Evolutionary conservation across 164 flowering plant species (phyloP).

Genomic region (Stephania yunnanensis): DNA sequence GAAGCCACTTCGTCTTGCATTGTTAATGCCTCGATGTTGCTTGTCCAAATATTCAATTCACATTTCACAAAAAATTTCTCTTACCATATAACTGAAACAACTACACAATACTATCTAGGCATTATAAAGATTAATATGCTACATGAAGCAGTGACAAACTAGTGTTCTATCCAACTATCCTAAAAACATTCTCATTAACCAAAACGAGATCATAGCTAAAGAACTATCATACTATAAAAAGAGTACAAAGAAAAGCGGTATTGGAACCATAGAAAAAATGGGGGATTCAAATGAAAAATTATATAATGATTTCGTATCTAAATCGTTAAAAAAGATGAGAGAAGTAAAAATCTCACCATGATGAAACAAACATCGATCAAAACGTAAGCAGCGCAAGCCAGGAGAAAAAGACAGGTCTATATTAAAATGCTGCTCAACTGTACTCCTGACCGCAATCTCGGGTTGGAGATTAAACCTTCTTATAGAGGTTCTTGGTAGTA

Average conservation of each 20-base stretch:
- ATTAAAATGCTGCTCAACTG: slow-evolving; percentile 7
- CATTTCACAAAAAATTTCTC: too few relatives aligned
- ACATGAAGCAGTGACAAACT: too few relatives aligned
- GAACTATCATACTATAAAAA: not conserved
- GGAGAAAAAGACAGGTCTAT: slow-evolving; percentile 15
- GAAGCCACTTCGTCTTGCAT: slow-evolving; percentile 28
- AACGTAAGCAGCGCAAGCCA: slow-evolving; percentile 11
- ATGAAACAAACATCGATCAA: slow-evolving; percentile 20
- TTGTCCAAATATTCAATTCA: slow-evolving; percentile 11
- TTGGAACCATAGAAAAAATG: too few relatives aligned
- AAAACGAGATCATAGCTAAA: not conserved
- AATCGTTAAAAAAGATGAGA: not conserved
- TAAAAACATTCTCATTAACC: not conserved
- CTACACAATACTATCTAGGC: too few relatives aligned
- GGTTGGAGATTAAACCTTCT: slow-evolving; percentile 17
- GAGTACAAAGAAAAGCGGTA: too few relatives aligned
- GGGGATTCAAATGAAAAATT: too few relatives aligned
- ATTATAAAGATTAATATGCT: too few relatives aligned
- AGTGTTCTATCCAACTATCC: not conserved
- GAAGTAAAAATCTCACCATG: slow-evolving; percentile 12
- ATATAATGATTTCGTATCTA: not conserved
- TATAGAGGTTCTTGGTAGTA: slow-evolving; percentile 11
- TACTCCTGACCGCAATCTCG: slow-evolving; percentile 2
- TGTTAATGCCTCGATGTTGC: slow-evolving; percentile 23
- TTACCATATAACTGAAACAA: too few relatives aligned